A percentile compares a stretch with the other conserved stretches of the same genome.
Conservation (phyloP, 331 rosid genomes). For the Erythrophleum ivorense region DNA sequence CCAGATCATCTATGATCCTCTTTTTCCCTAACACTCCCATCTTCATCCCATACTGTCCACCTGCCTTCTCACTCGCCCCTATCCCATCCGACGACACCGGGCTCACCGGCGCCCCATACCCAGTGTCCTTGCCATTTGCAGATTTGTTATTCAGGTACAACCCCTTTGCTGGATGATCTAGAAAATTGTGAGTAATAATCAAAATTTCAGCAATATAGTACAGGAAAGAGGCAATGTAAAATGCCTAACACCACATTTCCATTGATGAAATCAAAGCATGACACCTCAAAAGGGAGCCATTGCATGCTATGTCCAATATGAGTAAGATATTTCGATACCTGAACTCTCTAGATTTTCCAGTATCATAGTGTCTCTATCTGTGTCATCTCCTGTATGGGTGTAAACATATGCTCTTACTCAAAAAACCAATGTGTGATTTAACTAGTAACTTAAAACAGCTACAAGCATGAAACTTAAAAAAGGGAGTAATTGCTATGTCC, state of each 20-base stretch:
- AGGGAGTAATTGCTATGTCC: no score
- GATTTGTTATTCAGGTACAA: no score
- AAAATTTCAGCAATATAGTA: not conserved
- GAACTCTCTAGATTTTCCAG: not conserved
- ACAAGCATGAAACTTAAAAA: no score
- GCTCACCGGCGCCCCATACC: conserved; percentile 39
- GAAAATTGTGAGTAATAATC: not conserved
- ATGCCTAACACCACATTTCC: not conserved
- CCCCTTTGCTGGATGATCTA: not conserved
- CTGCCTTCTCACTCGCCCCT: conserved; percentile 41
- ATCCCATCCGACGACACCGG: conserved; percentile 71
- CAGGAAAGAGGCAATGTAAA: not conserved
- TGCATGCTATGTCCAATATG: no score
- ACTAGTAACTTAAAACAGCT: no score
- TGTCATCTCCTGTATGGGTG: not conserved
- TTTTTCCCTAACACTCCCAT: conserved; percentile 53
- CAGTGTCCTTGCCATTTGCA: conserved; percentile 44
- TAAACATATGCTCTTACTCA: no score
- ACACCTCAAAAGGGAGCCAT: no score
- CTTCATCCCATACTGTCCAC: conserved; percentile 52
- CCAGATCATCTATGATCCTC: not conserved
- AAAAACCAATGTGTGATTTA: no score
- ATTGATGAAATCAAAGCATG: no score
- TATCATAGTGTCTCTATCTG: not conserved
- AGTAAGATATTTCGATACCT: not conserved